These are phyloP conservation scores for Lipomyces lipofer DNA, from an alignment of 805 yeast genomes.

Conservation along the genomic window DNA sequence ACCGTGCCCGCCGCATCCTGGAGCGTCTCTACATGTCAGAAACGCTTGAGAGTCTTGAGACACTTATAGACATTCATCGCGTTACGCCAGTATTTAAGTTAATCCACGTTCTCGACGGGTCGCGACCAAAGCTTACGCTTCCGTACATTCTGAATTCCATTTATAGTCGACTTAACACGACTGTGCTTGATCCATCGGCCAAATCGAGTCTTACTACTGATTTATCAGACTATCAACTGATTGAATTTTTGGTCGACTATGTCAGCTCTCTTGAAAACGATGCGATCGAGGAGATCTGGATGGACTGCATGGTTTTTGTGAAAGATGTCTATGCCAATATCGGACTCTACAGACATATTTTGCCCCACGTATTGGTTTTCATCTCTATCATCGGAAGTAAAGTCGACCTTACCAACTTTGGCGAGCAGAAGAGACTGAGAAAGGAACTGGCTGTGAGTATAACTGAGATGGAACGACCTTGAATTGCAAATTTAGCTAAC, in stretches of 20 bases:
- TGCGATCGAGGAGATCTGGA: constrained; percentile 78
- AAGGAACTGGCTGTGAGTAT: constrained; percentile 50
- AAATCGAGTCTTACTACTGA: constrained; percentile 52
- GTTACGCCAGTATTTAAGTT: constrained; percentile 53
- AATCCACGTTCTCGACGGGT: constrained; percentile 79
- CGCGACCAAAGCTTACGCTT: constrained; percentile 71
- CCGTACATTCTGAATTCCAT: constrained; percentile 65
- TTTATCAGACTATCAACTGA: constrained; percentile 48
- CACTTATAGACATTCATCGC: constrained; percentile 49
- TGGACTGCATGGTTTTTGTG: constrained; percentile 56
- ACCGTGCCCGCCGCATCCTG: constrained; percentile 63
- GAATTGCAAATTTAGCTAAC: not conserved
- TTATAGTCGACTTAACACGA: constrained; percentile 47
- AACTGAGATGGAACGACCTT: not conserved
- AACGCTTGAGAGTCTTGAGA: constrained; percentile 70
- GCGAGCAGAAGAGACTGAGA: constrained; percentile 58
- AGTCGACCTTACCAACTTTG: constrained; percentile 57
- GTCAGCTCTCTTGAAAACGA: constrained; percentile 68
- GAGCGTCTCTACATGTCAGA: constrained; percentile 67
- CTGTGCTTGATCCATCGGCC: constrained; percentile 32
- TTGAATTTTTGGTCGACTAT: constrained; percentile 61
- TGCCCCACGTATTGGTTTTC: constrained; percentile 57
- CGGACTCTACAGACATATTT: constrained; percentile 48
- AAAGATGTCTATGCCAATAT: constrained; percentile 56
- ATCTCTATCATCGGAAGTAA: constrained; percentile 56